Percentiles rank a stretch among this genome's conserved stretches.
Evolutionary conservation across 2,329 filamentous ascomycete species (phyloP).

Genomic region (Colletotrichum eremochloae): DNA sequence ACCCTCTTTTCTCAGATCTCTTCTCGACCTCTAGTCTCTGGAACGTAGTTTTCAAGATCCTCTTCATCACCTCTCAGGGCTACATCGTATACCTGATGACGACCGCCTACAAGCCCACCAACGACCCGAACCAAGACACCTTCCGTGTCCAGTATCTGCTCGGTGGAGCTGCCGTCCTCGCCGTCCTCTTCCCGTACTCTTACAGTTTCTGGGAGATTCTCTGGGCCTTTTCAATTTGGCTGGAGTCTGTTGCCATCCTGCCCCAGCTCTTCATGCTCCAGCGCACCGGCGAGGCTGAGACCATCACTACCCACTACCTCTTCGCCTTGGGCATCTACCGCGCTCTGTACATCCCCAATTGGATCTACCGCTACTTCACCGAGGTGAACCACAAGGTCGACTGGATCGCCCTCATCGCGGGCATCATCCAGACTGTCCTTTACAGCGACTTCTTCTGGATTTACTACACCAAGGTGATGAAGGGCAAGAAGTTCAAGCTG

Average conservation of each 20-base stretch:
- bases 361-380: conserved; percentile 90
- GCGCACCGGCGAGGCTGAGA: conserved; percentile 96
- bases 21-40: conserved; percentile 88
- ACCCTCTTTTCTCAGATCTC: conserved; percentile 71
- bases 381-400: conserved; percentile 81
- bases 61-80: conserved; percentile 90
- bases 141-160: conserved; percentile 97
- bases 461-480: conserved; percentile 96
- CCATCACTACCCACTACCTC: conserved; percentile 98
- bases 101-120: conserved; percentile 95
- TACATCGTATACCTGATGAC: conserved; percentile 99
- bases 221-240: conserved; percentile 98
- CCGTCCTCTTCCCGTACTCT: conserved; percentile 85
- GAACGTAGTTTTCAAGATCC: conserved; percentile 95
- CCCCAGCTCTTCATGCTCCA: conserved; percentile 99
- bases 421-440: conserved; percentile 91
- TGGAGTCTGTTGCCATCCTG: conserved; percentile 95
- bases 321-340: conserved; percentile 94
- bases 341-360: conserved; percentile 97
- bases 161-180: conserved; percentile 82
- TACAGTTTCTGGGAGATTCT: conserved; percentile 89
- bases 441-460: conserved; percentile 99
- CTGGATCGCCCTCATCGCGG: conserved; percentile 88
- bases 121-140: conserved; percentile 96
- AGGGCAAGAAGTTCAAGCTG: conserved; percentile 89